Evolutionary conservation across 2,329 filamentous ascomycete species (phyloP).

Genomic region (Daldinia sp.): DNA sequence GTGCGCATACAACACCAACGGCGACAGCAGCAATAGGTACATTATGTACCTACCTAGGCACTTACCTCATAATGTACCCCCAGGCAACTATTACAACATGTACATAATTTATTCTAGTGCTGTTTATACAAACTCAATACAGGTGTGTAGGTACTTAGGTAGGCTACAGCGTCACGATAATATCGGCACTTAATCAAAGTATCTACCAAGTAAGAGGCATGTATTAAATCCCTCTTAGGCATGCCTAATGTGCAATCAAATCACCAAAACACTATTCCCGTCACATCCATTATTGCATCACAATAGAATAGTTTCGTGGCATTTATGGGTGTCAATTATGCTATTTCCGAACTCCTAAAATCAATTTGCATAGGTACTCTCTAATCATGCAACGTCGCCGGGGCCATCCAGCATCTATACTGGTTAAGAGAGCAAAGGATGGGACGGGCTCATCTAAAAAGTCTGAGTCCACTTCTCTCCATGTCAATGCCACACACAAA

Average conservation of each 20-base stretch:
- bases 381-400: background rate
- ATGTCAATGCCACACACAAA: conserved; percentile 20
- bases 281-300: background rate
- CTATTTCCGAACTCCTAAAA: background rate
- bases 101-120: no score
- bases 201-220: no score
- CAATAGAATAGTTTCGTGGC: background rate
- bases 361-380: background rate
- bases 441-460: conserved; percentile 3
- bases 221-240: no score
- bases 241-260: no score
- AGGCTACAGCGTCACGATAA: background rate
- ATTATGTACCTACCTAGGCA: background rate
- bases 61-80: no score
- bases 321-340: background rate
- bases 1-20: background rate
- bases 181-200: no score
- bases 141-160: no score
- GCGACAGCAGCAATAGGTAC: background rate
- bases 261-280: no score
- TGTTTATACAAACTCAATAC: no score
- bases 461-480: conserved; percentile 7
- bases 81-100: no score
- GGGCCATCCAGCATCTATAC: conserved; percentile 2
- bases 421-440: background rate